phyloP scores from a whole-genome alignment of 1,284 basidiomycete species.

The Baeospora myosura region DNA sequence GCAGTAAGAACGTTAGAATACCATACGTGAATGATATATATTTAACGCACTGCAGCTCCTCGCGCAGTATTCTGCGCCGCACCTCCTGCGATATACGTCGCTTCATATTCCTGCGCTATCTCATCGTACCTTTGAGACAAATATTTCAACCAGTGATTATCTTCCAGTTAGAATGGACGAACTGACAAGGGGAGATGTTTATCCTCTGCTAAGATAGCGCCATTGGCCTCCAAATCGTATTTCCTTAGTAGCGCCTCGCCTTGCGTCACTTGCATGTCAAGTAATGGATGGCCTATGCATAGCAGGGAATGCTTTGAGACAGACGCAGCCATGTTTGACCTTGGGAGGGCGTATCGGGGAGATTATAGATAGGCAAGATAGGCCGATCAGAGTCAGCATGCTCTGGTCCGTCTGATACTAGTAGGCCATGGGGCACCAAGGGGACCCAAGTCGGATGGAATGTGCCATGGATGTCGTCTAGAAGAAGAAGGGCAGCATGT shows the following conservation, averaged over 20 bases:
- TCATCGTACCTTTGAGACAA: slow-evolving; percentile 60
- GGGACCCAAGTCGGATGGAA: too few species aligned
- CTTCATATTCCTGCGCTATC: slow-evolving; percentile 56
- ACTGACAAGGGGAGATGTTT: slow-evolving; percentile 66
- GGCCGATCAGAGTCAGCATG: too few species aligned
- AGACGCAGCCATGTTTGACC: slow-evolving; percentile 2
- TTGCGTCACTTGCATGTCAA: slow-evolving; percentile 67
- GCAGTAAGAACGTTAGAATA: background rate
- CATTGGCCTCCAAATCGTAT: slow-evolving; percentile 76
- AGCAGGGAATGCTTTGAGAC: slow-evolving; percentile 25
- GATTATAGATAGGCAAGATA: too few species aligned
- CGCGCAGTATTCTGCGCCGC: slow-evolving; percentile 83
- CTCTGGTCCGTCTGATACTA: too few species aligned
- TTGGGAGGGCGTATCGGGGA: too few species aligned
- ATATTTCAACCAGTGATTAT: background rate
- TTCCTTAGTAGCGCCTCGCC: slow-evolving; percentile 66
- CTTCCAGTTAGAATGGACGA: background rate
- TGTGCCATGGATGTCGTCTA: too few species aligned
- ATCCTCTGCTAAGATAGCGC: slow-evolving; percentile 77
- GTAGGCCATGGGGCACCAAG: too few species aligned
- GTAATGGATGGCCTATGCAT: slow-evolving; percentile 66
- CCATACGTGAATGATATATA: background rate
- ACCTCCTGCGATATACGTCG: slow-evolving; percentile 78
- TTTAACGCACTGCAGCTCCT: slow-evolving; percentile 64
- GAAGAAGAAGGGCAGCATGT: too few species aligned